Evolutionary conservation across 495 filamentous ascomycete species (phyloP), one percentile per base, ranked within the genome.

Genomic region (Pyrenopolyporus hunteri): DNA sequence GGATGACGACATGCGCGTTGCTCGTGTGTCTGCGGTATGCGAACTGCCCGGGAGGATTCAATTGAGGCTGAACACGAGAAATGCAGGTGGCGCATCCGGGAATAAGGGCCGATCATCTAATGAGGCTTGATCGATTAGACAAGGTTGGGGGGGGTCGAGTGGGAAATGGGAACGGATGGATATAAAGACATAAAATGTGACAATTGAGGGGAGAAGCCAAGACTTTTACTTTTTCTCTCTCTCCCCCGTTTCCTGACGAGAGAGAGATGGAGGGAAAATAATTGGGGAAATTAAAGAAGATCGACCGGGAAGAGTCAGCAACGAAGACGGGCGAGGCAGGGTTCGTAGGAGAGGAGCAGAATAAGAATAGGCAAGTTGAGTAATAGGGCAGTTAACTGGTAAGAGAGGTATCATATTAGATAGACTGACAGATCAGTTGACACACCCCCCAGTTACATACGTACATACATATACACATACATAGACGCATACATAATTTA

Each of bases 1-100:
- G 42, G 66, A 71, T 63, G 63, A 63, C 69, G 69, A 71, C 69
- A 71, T 71, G 63, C 66, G 69, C 58, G 54, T 58, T 61, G 42
- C 63, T 59, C 46, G 43, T 45, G 35, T 28, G 23, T 31, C 43
- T 31, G 40, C 28, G 33, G 33, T 39, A 50, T 46, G 46, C 28
- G 42, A 47, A 46, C 36, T 32, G 29, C 25, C 48, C 42, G 40
- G 57, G 45, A 66, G 63, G 63, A 66, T 67, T 67, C 53, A 63
- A 63, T 63, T 67, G 64, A 67, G 64, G 64, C 64, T 67, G 63
- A 63, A 63, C 9, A 49, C 17, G 6, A 57, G n/a, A 52, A 60
- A 16, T 57, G 56, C 51, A 52, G 63, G 63, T 56, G 63, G 57
- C 63, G 63, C 63, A 59, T 67, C 54, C 64, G 59, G 64, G 64